phyloP scores from a whole-genome alignment of 1,284 basidiomycete genomes.

The Ceratorhiza oryzae-sativae region DNA sequence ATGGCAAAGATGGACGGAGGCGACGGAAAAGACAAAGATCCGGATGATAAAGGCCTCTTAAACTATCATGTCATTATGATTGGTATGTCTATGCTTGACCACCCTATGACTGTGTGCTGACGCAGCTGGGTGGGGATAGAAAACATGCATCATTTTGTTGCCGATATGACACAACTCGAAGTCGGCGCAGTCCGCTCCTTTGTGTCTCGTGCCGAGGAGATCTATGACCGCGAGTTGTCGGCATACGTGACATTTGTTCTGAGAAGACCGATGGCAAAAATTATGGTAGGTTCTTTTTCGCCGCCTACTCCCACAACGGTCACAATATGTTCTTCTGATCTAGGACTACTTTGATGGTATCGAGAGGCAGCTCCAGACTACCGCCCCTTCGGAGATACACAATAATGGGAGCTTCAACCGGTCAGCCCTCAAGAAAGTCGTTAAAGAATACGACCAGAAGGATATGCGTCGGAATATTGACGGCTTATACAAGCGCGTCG shows the following conservation, averaged over 20 bases:
- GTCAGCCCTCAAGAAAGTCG: constrained; percentile 78
- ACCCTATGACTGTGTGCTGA: background rate
- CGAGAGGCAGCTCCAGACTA: constrained; percentile 83
- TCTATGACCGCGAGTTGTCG: constrained; percentile 87
- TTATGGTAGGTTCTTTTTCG: constrained; percentile 65
- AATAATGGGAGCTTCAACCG: constrained; percentile 81
- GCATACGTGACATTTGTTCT: constrained; percentile 90
- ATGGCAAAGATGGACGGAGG: constrained; percentile 91
- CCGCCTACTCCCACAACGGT: background rate
- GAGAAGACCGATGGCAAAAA: constrained; percentile 83
- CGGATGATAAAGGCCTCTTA: constrained; percentile 94
- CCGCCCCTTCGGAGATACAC: constrained; percentile 79
- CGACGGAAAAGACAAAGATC: constrained; percentile 58
- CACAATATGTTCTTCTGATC: constrained; percentile 13
- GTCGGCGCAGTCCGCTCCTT: constrained; percentile 74
- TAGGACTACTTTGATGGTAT: constrained; percentile 96
- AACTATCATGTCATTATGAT: constrained; percentile 97
- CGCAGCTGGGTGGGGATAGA: constrained; percentile 59
- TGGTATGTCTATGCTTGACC: constrained; percentile 60
- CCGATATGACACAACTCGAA: constrained; percentile 76
- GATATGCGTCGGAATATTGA: constrained; percentile 90
- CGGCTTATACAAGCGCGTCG: constrained; percentile 86
- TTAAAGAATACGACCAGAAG: constrained; percentile 86
- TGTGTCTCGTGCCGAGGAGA: constrained; percentile 74
- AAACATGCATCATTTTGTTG: constrained; percentile 94